Conservation (phyloP, 768 basidiomycete genomes). For the Lanmaoa rubissima region DNA sequence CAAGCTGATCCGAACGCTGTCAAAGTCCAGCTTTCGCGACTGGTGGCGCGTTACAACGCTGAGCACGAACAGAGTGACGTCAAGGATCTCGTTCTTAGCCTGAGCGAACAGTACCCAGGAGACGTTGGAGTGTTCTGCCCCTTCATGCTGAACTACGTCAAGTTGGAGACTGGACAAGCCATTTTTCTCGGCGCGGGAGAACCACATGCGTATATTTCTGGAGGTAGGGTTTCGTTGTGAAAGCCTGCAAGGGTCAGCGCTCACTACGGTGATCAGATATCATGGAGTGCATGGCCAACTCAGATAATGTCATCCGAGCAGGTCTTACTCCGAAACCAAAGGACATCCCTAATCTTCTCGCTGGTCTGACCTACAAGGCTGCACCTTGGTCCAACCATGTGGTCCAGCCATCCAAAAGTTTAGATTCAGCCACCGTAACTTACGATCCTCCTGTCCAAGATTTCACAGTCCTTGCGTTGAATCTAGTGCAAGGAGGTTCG, state of each 20-base stretch:
- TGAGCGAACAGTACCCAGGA: constrained; percentile 78
- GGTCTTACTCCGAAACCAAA: constrained; percentile 96
- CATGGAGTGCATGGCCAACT: constrained; percentile 99
- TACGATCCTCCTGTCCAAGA: constrained; percentile 95
- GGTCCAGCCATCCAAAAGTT: constrained; percentile 58
- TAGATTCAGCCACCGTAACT: constrained; percentile 41
- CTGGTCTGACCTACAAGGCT: constrained; percentile 82
- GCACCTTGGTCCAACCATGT: constrained; percentile 67
- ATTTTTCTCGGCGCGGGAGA: constrained; percentile 96
- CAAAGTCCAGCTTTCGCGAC: constrained; percentile 49
- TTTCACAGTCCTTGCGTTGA: constrained; percentile 78
- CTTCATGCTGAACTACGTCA: constrained; percentile 85
- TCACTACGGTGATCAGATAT: constrained; percentile 58
- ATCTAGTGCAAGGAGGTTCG: constrained; percentile 41
- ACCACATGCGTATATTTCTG: constrained; percentile 94
- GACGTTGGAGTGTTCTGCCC: constrained; percentile 94
- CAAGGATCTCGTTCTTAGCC: constrained; percentile 57
- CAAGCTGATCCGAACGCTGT: constrained; percentile 57
- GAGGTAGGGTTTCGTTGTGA: constrained; percentile 54
- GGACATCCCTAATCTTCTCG: constrained; percentile 87
- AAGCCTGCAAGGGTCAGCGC: background rate
- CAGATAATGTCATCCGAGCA: constrained; percentile 98
- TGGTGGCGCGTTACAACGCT: constrained; percentile 63
- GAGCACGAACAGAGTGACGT: constrained; percentile 46
- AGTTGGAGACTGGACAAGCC: constrained; percentile 78